phyloP scores from a whole-genome alignment of 2,329 filamentous ascomycete genomes.

The Apiospora malaysiana region DNA sequence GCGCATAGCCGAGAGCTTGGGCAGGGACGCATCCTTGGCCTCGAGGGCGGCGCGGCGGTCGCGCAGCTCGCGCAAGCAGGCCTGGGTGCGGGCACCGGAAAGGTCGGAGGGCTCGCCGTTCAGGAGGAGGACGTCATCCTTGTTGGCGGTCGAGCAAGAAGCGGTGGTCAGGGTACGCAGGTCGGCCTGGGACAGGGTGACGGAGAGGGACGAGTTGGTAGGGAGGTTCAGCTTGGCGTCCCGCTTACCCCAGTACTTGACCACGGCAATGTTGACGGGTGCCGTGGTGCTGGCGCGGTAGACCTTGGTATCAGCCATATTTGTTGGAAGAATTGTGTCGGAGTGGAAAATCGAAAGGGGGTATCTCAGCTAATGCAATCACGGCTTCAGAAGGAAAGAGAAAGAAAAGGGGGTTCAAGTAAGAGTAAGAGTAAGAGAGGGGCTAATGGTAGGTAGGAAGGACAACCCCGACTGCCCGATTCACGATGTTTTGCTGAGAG shows the following conservation, averaged over 20 bases:
- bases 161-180: conserved; percentile 96
- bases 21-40: conserved; percentile 71
- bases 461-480: conserved; percentile 16
- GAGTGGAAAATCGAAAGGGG: background rate
- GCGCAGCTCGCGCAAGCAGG: conserved; percentile 88
- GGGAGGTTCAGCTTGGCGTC: conserved; percentile 93
- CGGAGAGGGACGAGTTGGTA: conserved; percentile 96
- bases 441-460: background rate
- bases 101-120: conserved; percentile 86
- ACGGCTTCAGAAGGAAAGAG: background rate
- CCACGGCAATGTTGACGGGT: conserved; percentile 96
- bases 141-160: conserved; percentile 79
- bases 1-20: conserved; percentile 77
- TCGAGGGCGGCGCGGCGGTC: conserved; percentile 79
- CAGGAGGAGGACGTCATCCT: conserved; percentile 75
- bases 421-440: no score
- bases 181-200: conserved; percentile 92
- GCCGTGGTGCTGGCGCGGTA: conserved; percentile 95
- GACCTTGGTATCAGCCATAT: conserved; percentile 62
- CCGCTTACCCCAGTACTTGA: conserved; percentile 99
- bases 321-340: conserved; percentile 2
- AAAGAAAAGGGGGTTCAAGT: background rate
- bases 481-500: conserved; percentile 11
- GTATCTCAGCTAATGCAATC: conserved; percentile 1
- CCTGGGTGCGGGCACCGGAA: conserved; percentile 87